Evolutionary conservation across 495 filamentous ascomycete genomes (phyloP).

Genomic region (Viridothelium virens): DNA sequence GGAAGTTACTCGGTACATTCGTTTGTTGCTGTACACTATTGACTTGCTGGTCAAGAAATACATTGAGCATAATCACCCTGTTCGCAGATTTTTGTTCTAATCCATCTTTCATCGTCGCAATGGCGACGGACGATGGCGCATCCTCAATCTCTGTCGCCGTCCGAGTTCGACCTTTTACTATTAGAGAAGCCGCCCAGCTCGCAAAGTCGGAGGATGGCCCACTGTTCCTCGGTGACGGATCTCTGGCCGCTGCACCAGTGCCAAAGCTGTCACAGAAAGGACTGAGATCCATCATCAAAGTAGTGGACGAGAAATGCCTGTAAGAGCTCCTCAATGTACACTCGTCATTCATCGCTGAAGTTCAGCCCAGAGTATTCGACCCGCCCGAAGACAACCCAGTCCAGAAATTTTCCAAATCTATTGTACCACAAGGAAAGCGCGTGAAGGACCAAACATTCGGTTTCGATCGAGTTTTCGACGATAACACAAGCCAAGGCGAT

Average conservation of each 20-base stretch:
- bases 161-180: constrained; percentile 90
- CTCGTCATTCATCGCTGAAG: constrained; percentile 22
- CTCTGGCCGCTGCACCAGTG: constrained; percentile 70
- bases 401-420: constrained; percentile 77
- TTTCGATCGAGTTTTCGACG: constrained; percentile 96
- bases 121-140: constrained; percentile 52
- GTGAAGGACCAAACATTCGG: constrained; percentile 97
- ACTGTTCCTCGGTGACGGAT: constrained; percentile 90
- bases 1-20: constrained; percentile 10
- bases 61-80: neutral
- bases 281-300: constrained; percentile 84
- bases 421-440: constrained; percentile 78
- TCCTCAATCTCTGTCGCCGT: constrained; percentile 73
- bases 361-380: constrained; percentile 71
- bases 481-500: constrained; percentile 85
- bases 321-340: constrained; percentile 42
- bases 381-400: constrained; percentile 94
- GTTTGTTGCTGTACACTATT: neutral
- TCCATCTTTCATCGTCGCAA: constrained; percentile 22
- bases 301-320: constrained; percentile 93
- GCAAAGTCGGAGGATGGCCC: constrained; percentile 77
- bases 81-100: neutral
- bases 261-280: constrained; percentile 84
- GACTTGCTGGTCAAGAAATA: neutral
- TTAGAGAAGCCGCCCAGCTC: constrained; percentile 59